Base-by-base conservation (phyloP, 768 basidiomycete species). In the Leucocoprinus birnbaumii region DNA sequence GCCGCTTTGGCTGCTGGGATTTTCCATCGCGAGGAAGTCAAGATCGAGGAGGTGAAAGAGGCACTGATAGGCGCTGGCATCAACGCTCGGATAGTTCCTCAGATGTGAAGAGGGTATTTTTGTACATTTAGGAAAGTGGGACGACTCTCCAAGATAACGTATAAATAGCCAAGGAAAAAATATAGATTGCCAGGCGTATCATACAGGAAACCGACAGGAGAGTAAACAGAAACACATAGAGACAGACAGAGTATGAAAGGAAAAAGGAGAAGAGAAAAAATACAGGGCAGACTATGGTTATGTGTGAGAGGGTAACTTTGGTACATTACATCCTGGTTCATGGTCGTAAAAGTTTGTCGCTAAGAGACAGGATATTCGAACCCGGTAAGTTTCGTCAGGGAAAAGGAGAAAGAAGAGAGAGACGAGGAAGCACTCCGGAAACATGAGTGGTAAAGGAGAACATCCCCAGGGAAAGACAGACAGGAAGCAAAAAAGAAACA, bases 1-100 rank as follows among this genome's bases (percentile, higher is more conserved):
- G 93, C 97, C 43, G 97, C 90, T 1, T 71, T 99, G 54, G 97
- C 97, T 9, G 97, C 97, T 10, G 97, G 97, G 1, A 97, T 98
- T 61, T 99, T 99, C 71, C 97, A 99, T 69, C 75, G 97, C 27
- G 81, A 78, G 44, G 90, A 98, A 68, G 96, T 99, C 3, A 76
- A 71, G 40, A 95, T 99, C 58, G 71, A 72, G 44, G 85, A 89
- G 47, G 89, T 98, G 53, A 99, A 98, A 72, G 69, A 71, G 41
- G 70, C 75, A 1, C 63, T 91, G 59, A 63, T 63, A 34, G 62
- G 58, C 3, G 76, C 76, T 11, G 71, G 72, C 0, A 78, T 90
- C 49, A 82, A 80, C 53, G 79, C 80, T 55, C 68, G 75, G 64
- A 60, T 60, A 7, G 34, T 27, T 25, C 44, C 35, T 21, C 14